Conservation (phyloP, 768 basidiomycete species). For the Coprinopsis cinerea region DNA sequence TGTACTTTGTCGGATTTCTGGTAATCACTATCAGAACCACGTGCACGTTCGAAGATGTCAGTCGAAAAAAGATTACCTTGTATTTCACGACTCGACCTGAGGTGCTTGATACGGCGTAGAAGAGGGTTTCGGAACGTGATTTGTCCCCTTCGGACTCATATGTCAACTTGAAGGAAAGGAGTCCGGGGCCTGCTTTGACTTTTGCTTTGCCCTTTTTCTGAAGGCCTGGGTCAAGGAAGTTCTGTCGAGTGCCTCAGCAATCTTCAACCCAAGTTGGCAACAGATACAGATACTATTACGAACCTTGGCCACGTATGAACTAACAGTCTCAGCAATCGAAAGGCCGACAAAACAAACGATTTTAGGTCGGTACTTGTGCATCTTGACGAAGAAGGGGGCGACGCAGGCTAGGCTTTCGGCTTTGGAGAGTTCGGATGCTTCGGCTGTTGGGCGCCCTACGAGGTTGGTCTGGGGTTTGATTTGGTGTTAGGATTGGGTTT, state of each 20-base stretch:
- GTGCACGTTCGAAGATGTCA: too few species aligned
- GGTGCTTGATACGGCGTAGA: slow-evolving; percentile 74
- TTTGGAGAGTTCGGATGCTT: slow-evolving; percentile 51
- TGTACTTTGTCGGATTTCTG: too few species aligned
- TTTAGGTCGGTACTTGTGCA: slow-evolving; percentile 49
- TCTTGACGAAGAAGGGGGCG: slow-evolving; percentile 52
- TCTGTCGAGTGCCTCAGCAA: not conserved
- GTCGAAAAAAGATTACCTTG: too few species aligned
- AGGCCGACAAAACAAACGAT: slow-evolving; percentile 79
- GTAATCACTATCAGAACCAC: too few species aligned
- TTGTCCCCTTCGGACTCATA: slow-evolving; percentile 17
- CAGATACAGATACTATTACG: too few species aligned
- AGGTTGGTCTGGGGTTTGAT: slow-evolving; percentile 59
- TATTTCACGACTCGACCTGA: slow-evolving; percentile 70
- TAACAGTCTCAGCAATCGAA: slow-evolving; percentile 42
- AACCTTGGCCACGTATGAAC: slow-evolving; percentile 13
- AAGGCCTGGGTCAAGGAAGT: not conserved
- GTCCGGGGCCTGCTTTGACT: slow-evolving; percentile 26
- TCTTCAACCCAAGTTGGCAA: not conserved
- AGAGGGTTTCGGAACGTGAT: slow-evolving; percentile 47
- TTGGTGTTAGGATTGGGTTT: not conserved
- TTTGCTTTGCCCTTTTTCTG: slow-evolving; percentile 1
- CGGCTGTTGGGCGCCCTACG: slow-evolving; percentile 60
- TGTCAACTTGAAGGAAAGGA: slow-evolving; percentile 48
- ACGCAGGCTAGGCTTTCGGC: slow-evolving; percentile 51